These are phyloP conservation scores for Paratinospora sagittata DNA, from an alignment of 164 flowering plant genomes.

Conservation along the genomic window DNA sequence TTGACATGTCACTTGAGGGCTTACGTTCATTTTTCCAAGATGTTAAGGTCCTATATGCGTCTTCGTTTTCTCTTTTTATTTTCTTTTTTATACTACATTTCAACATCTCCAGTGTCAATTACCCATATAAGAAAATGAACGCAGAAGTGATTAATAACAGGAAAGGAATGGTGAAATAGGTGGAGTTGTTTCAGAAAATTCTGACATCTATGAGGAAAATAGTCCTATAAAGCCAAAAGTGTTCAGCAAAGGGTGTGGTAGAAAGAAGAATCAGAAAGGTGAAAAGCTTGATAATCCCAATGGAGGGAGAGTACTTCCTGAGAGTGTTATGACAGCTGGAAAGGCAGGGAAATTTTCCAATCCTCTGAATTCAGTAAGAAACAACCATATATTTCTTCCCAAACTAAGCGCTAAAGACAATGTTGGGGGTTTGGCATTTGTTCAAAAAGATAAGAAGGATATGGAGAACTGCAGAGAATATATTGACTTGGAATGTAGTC, in stretches of 20 bases:
- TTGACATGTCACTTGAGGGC: conserved; percentile 51
- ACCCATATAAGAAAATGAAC: neutral
- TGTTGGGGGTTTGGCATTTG: conserved; percentile 14
- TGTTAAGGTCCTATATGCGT: conserved; percentile 45
- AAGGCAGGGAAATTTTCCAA: conserved; percentile 16
- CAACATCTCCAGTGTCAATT: neutral
- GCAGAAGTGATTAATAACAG: conserved; percentile 28
- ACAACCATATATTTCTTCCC: conserved; percentile 20
- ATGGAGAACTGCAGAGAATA: conserved; percentile 20
- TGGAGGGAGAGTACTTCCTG: conserved; percentile 21
- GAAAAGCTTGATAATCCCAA: conserved; percentile 7
- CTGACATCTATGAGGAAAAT: conserved; percentile 23
- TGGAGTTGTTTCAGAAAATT: conserved; percentile 13
- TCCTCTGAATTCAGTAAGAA: conserved; percentile 11
- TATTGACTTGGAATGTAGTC: conserved; percentile 32
- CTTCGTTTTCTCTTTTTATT: neutral
- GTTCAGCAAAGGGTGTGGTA: conserved; percentile 17
- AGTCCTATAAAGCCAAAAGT: conserved; percentile 10
- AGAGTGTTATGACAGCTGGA: conserved; percentile 9
- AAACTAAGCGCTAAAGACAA: conserved; percentile 14
- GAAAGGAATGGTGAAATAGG: no score
- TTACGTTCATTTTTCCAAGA: conserved; percentile 56
- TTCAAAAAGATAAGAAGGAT: conserved; percentile 23
- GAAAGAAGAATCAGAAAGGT: conserved; percentile 27
- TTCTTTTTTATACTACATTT: neutral